Base-by-base conservation (phyloP, 495 filamentous ascomycete species). In the Daldinia caldariorum region DNA sequence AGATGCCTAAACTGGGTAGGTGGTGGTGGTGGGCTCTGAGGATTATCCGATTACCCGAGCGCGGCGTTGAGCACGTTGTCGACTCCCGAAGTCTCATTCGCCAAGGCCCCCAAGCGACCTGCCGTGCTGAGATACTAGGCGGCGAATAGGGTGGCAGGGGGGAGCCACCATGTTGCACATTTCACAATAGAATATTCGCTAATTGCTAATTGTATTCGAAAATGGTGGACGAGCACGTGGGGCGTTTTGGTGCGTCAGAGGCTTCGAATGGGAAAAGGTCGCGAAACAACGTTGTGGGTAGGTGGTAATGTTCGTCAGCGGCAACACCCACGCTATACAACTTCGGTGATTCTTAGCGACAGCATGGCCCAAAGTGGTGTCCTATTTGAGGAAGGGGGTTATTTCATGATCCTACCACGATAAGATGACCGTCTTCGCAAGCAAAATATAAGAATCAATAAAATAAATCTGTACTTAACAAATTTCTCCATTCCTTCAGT, bases 1-100 rank as follows among this genome's bases (percentile, higher is more conserved):
- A 26, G 26, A 26, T 26, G 26, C 26, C 62, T 58, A 29, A 61
- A 71, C 37, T 59, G 8, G 58, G 68, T 32, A 71, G 68, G 62
- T 66, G 41, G 31, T 2, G 50, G 7, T 18, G 16, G 34, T 38
- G 13, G 16, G 38, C 37, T 45, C 8, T 58, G 34, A 18, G 38
- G n/a, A 51, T 58, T 45, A 49, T 54, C 9, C 47, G 45, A 35
- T 12, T 13, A 61, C 56, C 43, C 58, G 45, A 45, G 49, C 45
- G 37, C 58, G 58, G 58, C 20, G 61, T 5, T 38, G 57, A 26
- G 53, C 68, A 71, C 68, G 68, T 71, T 71, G 58, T 47, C 53
- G 1, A 8, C 18, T 38, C 26, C 53, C 45, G 58, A 29, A 12
- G 45, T 66, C 63, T 26, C 61, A 71, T 71, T 71, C 68, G 68